Evolutionary conservation across 306 rosid genomes (phyloP).

Genomic region (Ochetophila trinervis): DNA sequence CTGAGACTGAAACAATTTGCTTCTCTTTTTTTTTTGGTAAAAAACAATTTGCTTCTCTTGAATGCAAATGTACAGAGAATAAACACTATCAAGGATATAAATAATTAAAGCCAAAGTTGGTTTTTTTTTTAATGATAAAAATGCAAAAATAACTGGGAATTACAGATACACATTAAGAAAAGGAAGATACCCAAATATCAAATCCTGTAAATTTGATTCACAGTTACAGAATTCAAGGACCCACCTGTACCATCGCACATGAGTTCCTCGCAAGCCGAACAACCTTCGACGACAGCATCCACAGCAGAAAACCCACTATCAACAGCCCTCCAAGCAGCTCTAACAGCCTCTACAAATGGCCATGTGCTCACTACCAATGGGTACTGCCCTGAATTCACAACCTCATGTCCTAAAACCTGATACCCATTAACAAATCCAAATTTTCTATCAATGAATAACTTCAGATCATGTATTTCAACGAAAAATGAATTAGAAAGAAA

Average conservation of each 20-base stretch:
- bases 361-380: constrained; percentile 89
- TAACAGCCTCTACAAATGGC: constrained; percentile 92
- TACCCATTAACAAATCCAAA: background rate
- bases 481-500: background rate
- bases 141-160: background rate
- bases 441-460: background rate
- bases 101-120: background rate
- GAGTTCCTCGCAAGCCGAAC: constrained; percentile 83
- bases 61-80: too few species aligned
- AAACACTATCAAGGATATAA: constrained; percentile 5
- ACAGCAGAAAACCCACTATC: constrained; percentile 71
- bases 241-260: constrained; percentile 95
- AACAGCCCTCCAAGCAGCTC: constrained; percentile 76
- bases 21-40: too few species aligned
- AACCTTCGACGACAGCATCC: constrained; percentile 88
- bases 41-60: too few species aligned
- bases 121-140: background rate
- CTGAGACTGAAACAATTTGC: too few species aligned
- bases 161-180: background rate
- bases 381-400: constrained; percentile 36
- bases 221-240: constrained; percentile 16
- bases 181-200: background rate
- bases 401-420: constrained; percentile 50
- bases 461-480: background rate
- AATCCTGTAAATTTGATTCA: background rate